Evolutionary conservation across 2,329 filamentous ascomycete genomes (phyloP).

Genomic region (Coniella vitis): DNA sequence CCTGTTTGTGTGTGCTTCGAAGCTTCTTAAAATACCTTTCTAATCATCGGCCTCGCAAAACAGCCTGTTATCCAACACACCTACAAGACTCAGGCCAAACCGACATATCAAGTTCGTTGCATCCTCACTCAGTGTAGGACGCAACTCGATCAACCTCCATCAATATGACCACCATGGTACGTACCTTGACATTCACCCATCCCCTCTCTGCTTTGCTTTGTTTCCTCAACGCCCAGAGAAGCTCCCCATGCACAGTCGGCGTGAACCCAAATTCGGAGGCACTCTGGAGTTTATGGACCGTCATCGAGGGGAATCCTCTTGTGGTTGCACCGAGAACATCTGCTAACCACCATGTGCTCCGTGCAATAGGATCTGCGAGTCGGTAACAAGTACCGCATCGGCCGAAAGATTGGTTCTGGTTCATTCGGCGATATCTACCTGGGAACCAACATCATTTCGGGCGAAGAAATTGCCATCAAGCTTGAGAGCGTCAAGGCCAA

Average conservation of each 20-base stretch:
- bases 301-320: not conserved
- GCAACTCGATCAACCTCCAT: conserved; percentile 15
- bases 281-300: no score
- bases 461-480: conserved; percentile 99
- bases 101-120: conserved; percentile 9
- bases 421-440: conserved; percentile 98
- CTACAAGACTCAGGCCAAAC: not conserved
- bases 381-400: conserved; percentile 99
- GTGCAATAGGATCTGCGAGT: conserved; percentile 84
- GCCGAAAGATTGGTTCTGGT: conserved; percentile 96
- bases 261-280: no score
- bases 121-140: conserved; percentile 16
- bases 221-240: no score
- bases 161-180: conserved; percentile 48
- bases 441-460: conserved; percentile 98
- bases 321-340: no score
- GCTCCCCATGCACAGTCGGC: no score
- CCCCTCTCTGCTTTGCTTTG: not conserved
- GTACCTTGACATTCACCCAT: conserved; percentile 16
- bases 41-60: not conserved
- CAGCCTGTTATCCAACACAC: not conserved
- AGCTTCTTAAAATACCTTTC: not conserved
- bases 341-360: not conserved
- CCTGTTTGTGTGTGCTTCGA: not conserved
- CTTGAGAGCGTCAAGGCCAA: conserved; percentile 99